A percentile compares a stretch with the other conserved stretches of the same genome.
Conservation (phyloP, 345 rosid genomes). For the Adansonia digitata region DNA sequence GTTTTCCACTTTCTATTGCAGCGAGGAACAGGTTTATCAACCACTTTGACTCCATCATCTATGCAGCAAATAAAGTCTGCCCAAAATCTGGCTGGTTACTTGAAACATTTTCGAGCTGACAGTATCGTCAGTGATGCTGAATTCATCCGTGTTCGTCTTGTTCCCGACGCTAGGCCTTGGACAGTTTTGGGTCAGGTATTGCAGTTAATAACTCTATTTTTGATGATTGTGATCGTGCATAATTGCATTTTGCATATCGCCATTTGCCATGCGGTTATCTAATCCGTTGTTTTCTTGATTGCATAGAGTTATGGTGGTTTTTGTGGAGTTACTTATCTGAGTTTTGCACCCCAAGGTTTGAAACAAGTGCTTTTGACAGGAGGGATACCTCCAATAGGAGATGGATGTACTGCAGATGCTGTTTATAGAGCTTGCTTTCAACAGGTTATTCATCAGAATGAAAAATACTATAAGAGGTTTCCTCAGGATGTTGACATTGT, state of each 20-base stretch:
- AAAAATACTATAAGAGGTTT: constrained; percentile 84
- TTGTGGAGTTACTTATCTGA: constrained; percentile 81
- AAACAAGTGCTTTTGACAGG: constrained; percentile 88
- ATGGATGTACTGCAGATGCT: constrained; percentile 65
- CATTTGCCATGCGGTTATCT: neutral
- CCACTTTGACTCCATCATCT: constrained; percentile 75
- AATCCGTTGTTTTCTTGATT: neutral
- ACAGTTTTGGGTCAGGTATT: constrained; percentile 82
- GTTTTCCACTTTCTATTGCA: constrained; percentile 28
- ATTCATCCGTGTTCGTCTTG: constrained; percentile 66
- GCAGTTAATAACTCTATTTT: neutral
- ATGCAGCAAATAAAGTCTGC: constrained; percentile 77
- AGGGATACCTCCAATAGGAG: constrained; percentile 79
- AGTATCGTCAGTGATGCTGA: constrained; percentile 89
- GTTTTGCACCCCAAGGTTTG: constrained; percentile 88
- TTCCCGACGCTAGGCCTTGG: constrained; percentile 84
- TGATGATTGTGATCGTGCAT: constrained; percentile 1
- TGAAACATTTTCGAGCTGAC: constrained; percentile 77
- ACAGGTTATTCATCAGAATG: constrained; percentile 62
- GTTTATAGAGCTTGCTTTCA: constrained; percentile 56
- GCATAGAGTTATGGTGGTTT: constrained; percentile 92
- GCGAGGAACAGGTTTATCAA: constrained; percentile 97
- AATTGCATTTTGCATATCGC: neutral
- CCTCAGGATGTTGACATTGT: constrained; percentile 75
- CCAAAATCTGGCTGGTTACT: constrained; percentile 50